Conservation (phyloP, 169 alveolate genomes). For the Eimeria sp. region DNA sequence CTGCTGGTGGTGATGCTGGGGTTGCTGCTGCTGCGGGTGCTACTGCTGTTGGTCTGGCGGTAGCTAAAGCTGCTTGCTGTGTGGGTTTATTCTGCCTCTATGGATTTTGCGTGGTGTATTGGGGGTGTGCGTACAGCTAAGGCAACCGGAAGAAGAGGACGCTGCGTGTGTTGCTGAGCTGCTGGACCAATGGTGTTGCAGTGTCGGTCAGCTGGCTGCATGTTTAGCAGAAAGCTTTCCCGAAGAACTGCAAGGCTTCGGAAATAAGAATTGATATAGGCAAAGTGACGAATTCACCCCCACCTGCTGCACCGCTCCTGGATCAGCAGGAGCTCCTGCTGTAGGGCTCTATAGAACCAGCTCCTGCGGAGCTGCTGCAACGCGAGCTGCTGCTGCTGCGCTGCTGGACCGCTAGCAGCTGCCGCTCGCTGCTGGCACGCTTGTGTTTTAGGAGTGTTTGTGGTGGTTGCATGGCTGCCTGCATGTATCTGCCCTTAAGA, state of each 20-base stretch:
- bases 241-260: not conserved
- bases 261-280: not conserved
- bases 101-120: not conserved
- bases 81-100: not conserved
- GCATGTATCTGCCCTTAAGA: not conserved
- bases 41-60: not conserved
- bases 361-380: not conserved
- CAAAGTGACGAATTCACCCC: not conserved
- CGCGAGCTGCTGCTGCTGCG: conserved; percentile 8
- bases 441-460: not conserved
- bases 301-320: not conserved
- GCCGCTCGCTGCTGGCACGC: not conserved
- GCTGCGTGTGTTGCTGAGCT: conserved; percentile 41
- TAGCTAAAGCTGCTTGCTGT: not conserved
- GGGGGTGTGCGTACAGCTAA: conserved; percentile 38
- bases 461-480: not conserved
- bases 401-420: not conserved
- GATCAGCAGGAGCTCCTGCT: not conserved
- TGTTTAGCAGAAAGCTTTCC: not conserved
- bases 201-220: not conserved
- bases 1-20: not conserved
- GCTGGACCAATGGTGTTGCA: conserved; percentile 37
- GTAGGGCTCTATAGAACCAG: not conserved
- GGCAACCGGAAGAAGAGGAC: not conserved
- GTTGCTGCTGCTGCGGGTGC: not conserved